These are phyloP conservation scores for Aspergillus aculeatus DNA, from an alignment of 2,329 filamentous ascomycete genomes.

Conservation along the genomic window DNA sequence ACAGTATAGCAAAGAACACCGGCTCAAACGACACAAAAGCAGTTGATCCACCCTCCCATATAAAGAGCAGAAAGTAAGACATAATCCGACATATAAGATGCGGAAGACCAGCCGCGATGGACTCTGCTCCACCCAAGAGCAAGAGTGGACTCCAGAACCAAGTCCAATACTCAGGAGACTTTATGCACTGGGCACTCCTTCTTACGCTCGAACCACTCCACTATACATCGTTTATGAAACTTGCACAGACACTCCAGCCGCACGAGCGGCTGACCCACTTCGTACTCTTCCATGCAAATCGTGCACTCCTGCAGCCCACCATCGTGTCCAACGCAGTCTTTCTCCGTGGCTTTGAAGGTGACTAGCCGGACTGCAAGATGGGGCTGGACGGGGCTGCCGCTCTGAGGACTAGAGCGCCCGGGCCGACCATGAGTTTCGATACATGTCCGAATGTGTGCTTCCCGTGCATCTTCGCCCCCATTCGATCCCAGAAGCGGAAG, in stretches of 20 bases:
- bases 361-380: slow-evolving; percentile 39
- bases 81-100: neutral
- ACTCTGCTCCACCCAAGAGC: neutral
- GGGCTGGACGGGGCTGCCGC: slow-evolving; percentile 22
- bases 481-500: slow-evolving; percentile 41
- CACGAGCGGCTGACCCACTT: slow-evolving; percentile 58
- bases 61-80: neutral
- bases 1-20: slow-evolving; percentile 4
- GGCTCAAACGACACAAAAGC: slow-evolving; percentile 8
- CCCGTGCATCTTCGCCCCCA: slow-evolving; percentile 42
- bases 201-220: slow-evolving; percentile 60
- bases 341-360: slow-evolving; percentile 59
- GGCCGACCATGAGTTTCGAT: slow-evolving; percentile 38
- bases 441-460: slow-evolving; percentile 47
- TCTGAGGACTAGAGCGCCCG: slow-evolving; percentile 18
- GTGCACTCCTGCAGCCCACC: slow-evolving; percentile 58
- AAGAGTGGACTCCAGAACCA: neutral
- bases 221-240: slow-evolving; percentile 62
- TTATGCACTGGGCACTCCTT: slow-evolving; percentile 63
- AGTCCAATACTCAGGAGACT: slow-evolving; percentile 21
- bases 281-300: slow-evolving; percentile 66
- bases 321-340: slow-evolving; percentile 59
- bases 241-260: slow-evolving; percentile 64
- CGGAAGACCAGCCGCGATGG: slow-evolving; percentile 1
- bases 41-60: neutral